Conservation (phyloP, 805 yeast genomes). For the Blastobotrys mokoenaii region DNA sequence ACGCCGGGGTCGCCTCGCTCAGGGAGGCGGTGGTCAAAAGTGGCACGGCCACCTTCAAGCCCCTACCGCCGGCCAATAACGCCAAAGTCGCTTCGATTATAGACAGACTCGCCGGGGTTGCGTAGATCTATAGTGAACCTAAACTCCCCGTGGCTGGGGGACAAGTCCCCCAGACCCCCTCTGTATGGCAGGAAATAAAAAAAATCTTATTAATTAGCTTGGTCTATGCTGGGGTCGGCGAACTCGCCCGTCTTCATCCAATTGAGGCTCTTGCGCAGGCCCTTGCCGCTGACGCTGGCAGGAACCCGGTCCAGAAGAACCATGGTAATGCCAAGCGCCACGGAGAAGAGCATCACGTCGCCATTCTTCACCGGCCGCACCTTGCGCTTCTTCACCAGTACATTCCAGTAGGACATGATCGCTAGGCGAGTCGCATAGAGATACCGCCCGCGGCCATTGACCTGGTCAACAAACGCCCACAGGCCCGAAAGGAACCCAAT, state of each 20-base stretch:
- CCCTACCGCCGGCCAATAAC: conserved; percentile 13
- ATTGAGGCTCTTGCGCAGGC: conserved; percentile 23
- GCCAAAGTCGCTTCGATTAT: conserved; percentile 13
- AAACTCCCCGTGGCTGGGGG: too few relatives aligned
- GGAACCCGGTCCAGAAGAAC: conserved; percentile 24
- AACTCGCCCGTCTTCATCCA: conserved; percentile 22
- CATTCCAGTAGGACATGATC: conserved; percentile 29
- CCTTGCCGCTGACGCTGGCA: conserved; percentile 20
- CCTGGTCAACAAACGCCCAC: conserved; percentile 32
- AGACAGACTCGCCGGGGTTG: conserved; percentile 16
- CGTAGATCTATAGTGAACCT: too few relatives aligned
- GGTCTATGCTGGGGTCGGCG: neutral
- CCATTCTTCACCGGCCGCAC: conserved; percentile 26
- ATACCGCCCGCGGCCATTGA: conserved; percentile 27
- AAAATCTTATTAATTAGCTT: too few relatives aligned
- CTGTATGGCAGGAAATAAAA: too few relatives aligned
- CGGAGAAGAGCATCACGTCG: conserved; percentile 27
- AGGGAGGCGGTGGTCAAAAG: too few relatives aligned
- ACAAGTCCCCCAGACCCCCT: too few relatives aligned
- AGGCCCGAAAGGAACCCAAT: conserved; percentile 36
- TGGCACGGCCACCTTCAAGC: neutral
- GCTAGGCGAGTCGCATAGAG: conserved; percentile 31
- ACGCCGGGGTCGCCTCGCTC: neutral
- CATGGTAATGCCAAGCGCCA: conserved; percentile 27
- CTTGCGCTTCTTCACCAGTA: conserved; percentile 20